Evolutionary conservation across 805 yeast genomes (phyloP), one percentile per base, ranked within the genome.

Genomic region (Candida namnaoensis): DNA sequence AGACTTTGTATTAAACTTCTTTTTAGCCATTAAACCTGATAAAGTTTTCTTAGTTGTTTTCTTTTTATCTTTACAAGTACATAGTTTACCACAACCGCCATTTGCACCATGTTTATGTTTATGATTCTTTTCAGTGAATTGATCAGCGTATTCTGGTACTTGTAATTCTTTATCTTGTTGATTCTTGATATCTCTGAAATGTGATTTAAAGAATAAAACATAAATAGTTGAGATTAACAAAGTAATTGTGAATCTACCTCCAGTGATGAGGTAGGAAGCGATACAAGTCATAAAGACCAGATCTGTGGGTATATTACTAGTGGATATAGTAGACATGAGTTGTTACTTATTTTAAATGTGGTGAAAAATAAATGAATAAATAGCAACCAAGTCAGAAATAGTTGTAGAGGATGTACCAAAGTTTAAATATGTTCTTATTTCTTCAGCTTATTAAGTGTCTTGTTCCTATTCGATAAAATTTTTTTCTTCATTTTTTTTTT

Each of bases 161-260:
- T 19, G 11, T 36, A 28, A 26, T 14, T 36, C 12, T 35, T 14
- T 37, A 24, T 47, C 39, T 49, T 48, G 39, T 43, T 51, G 30
- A 7, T 9, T 9, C 11, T 13, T 30, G n/a, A 13, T 12, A 6
- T 30, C 33, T 8, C 11, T 30, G 33, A 30, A 30, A 30, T 30
- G 33, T 5, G 33, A 12, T 30, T 13, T 30, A 38, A 48, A 42
- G 28, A 61, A 52, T 26, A 54, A 46, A 40, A 51, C 52, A 32
- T 58, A 50, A 4, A 59, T 41, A 7, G 56, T 47, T 5, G 49
- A 42, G 2, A 54, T 36, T 1, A 64, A 57, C 5, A 65, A 37
- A 1, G 61, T 56, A 10, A 67, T 41, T 14, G 69, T 53, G 4
- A 55, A 12, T 46, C 72, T 57, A 25, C 74, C 74, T 25, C 68